phyloP scores from a whole-genome alignment of 2,329 filamentous ascomycete species.

The Didymella keratinophila region DNA sequence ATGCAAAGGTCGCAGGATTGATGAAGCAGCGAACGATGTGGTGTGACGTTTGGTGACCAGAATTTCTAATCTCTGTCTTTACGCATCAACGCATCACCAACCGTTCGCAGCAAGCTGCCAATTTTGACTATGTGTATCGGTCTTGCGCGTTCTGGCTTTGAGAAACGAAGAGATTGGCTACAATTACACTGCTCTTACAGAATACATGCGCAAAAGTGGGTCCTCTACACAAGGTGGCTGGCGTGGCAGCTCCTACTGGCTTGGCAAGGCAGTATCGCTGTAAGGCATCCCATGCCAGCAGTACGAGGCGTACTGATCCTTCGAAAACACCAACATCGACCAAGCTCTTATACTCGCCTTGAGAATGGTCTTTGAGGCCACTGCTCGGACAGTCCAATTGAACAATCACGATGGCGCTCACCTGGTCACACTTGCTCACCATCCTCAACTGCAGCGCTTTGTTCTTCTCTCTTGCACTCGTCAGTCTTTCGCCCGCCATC shows the following conservation, averaged over 20 bases:
- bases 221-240: not conserved
- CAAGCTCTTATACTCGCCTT: not conserved
- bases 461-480: conserved; percentile 14
- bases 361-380: too few relatives aligned
- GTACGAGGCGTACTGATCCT: not conserved
- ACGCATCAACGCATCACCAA: not conserved
- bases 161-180: not conserved
- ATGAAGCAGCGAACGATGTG: not conserved
- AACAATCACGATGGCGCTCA: conserved; percentile 4
- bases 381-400: too few relatives aligned
- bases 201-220: not conserved
- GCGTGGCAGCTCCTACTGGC: conserved; percentile 5
- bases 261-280: conserved; percentile 11
- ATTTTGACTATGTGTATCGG: not conserved
- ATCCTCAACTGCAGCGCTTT: conserved; percentile 9
- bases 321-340: too few relatives aligned
- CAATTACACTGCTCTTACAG: not conserved
- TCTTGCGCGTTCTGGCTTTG: too few relatives aligned
- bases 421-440: conserved; percentile 2
- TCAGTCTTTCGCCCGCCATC: conserved; percentile 9
- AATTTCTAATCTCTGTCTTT: not conserved
- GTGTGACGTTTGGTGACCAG: not conserved
- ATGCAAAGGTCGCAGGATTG: not conserved
- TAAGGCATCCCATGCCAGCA: conserved; percentile 7
- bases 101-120: not conserved